Percentiles rank a stretch among this genome's conserved stretches.
Evolutionary conservation across 2,329 filamentous ascomycete species (phyloP).

Genomic region (Venturia effusa): DNA sequence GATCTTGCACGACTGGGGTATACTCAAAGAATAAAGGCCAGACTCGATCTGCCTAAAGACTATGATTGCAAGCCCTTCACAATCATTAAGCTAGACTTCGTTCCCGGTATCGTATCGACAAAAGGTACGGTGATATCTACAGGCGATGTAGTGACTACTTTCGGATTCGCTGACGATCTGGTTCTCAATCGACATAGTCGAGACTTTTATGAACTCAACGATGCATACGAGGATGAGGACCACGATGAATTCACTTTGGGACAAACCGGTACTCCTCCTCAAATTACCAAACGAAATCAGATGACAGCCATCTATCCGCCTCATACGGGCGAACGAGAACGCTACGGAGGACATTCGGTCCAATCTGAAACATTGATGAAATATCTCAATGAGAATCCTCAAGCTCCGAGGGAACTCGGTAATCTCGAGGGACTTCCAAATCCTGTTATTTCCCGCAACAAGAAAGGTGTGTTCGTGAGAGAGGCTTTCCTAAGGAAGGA

Average conservation of each 20-base stretch:
- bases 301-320: not conserved
- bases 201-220: not conserved
- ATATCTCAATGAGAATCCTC: not conserved
- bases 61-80: not conserved
- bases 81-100: not conserved
- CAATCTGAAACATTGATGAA: not conserved
- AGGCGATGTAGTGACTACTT: not conserved
- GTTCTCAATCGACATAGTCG: not conserved
- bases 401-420: not conserved
- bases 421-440: not conserved
- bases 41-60: not conserved
- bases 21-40: not conserved
- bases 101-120: accelerated
- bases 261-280: not conserved
- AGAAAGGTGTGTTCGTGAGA: not conserved
- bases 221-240: not conserved
- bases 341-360: not conserved
- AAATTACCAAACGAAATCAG: not conserved
- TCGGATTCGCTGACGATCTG: not conserved
- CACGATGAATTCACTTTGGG: not conserved
- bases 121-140: not conserved
- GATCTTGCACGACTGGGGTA: not conserved
- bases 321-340: not conserved
- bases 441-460: not conserved
- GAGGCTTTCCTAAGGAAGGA: not conserved